Percentiles rank a stretch among this genome's conserved stretches.
Conservation (phyloP, 495 filamentous ascomycete genomes). For the Cercophora scortea region DNA sequence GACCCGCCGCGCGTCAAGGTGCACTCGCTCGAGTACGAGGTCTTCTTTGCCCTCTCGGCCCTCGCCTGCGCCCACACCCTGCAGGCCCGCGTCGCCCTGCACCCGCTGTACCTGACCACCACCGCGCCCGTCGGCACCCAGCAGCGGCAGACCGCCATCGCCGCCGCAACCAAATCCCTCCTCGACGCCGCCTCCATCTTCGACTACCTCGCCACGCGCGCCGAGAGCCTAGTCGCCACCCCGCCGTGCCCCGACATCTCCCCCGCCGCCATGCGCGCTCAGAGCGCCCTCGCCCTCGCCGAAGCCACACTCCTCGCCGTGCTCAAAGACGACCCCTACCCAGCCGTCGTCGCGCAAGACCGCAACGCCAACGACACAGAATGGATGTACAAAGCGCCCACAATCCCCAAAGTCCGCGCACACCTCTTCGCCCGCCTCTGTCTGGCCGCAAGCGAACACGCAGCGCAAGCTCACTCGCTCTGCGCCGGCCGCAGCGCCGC, state of each 20-base stretch:
- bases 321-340: conserved; percentile 88
- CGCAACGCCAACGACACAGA: conserved; percentile 74
- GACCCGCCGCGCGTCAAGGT: conserved; percentile 56
- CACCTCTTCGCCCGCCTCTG: conserved; percentile 82
- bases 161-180: conserved; percentile 67
- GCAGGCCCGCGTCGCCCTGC: conserved; percentile 52
- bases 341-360: conserved; percentile 64
- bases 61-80: conserved; percentile 65
- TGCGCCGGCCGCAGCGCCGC: conserved; percentile 24
- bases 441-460: conserved; percentile 66
- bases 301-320: conserved; percentile 88
- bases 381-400: conserved; percentile 86
- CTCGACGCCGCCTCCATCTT: conserved; percentile 75
- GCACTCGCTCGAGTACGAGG: conserved; percentile 73
- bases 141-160: conserved; percentile 59
- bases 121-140: conserved; percentile 53
- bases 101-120: conserved; percentile 45
- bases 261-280: conserved; percentile 56
- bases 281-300: conserved; percentile 66
- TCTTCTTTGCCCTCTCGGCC: conserved; percentile 69
- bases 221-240: conserved; percentile 19
- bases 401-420: conserved; percentile 80
- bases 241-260: conserved; percentile 54
- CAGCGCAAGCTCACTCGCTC: conserved; percentile 50
- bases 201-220: conserved; percentile 51